These are phyloP conservation scores for Dactylellina sp. DNA, from an alignment of 2,329 filamentous ascomycete genomes.

Conservation along the genomic window DNA sequence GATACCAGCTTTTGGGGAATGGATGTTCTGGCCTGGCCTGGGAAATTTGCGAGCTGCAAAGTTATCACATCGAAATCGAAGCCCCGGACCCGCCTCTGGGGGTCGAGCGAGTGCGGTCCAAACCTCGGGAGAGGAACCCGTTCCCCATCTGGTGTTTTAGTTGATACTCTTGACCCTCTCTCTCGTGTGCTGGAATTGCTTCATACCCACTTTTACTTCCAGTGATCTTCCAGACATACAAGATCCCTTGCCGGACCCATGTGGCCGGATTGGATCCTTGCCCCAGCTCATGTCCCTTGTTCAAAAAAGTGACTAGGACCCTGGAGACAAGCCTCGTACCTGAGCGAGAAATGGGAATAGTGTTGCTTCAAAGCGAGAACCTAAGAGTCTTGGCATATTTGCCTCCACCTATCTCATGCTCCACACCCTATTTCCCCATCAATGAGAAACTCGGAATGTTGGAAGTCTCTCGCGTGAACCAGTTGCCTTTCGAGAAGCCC, in stretches of 20 bases:
- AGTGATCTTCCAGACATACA: constrained; percentile 24
- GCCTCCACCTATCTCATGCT: constrained; percentile 32
- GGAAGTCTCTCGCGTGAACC: constrained; percentile 46
- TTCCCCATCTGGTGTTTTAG: constrained; percentile 49
- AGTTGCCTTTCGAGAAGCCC: constrained; percentile 57
- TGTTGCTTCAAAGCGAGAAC: constrained; percentile 46
- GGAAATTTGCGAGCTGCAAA: constrained; percentile 53
- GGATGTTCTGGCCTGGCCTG: constrained; percentile 25
- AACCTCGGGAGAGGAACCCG: constrained; percentile 53
- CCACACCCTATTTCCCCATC: constrained; percentile 54
- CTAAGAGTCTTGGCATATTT: constrained; percentile 41
- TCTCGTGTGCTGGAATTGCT: constrained; percentile 7
- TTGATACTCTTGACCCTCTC: constrained; percentile 22
- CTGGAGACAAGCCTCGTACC: constrained; percentile 51
- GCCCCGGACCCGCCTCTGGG: constrained; percentile 51
- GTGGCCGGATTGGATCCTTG: constrained; percentile 52
- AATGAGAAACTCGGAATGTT: constrained; percentile 46
- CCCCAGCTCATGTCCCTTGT: constrained; percentile 28
- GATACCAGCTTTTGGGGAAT: constrained; percentile 3
- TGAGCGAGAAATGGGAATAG: constrained; percentile 36
- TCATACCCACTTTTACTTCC: constrained; percentile 23
- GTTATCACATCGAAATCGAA: constrained; percentile 44
- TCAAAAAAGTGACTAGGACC: constrained; percentile 38
- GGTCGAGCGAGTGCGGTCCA: constrained; percentile 44
- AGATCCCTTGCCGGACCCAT: constrained; percentile 53